These are phyloP conservation scores for Biancaea sappan DNA, from an alignment of 306 rosid species.

Conservation along the genomic window DNA sequence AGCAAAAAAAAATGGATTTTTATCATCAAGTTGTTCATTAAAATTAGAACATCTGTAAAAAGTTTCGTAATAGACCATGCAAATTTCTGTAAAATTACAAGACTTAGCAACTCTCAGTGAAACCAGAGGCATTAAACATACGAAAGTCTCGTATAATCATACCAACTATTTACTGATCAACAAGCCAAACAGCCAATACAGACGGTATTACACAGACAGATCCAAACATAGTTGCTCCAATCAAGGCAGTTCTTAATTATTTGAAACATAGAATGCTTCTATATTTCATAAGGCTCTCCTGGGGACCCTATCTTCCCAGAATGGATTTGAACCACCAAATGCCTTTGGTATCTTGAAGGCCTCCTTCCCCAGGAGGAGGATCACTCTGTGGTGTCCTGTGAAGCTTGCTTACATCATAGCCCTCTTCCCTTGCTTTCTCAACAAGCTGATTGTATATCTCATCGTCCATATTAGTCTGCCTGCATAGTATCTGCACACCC, in stretches of 20 bases:
- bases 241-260: slow-evolving; percentile 37
- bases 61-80: too few relatives aligned
- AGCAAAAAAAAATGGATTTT: too few relatives aligned
- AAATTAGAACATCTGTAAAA: too few relatives aligned
- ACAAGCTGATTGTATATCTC: slow-evolving; percentile 64
- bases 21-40: too few relatives aligned
- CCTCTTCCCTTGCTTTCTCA: slow-evolving; percentile 60
- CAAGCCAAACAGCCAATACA: slow-evolving; percentile 6
- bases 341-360: slow-evolving; percentile 71
- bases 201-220: slow-evolving; percentile 17
- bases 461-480: slow-evolving; percentile 61
- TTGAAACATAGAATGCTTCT: slow-evolving; percentile 3
- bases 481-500: slow-evolving; percentile 59
- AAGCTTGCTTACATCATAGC: slow-evolving; percentile 86
- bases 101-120: background rate
- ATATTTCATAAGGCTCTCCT: too few relatives aligned
- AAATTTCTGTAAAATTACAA: background rate
- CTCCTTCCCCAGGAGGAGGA: slow-evolving; percentile 66
- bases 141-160: slow-evolving; percentile 6
- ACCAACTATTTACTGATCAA: slow-evolving; percentile 13
- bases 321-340: slow-evolving; percentile 81
- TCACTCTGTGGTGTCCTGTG: slow-evolving; percentile 81
- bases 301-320: slow-evolving; percentile 48
- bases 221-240: slow-evolving; percentile 26
- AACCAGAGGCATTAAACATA: slow-evolving; percentile 24